Base-by-base conservation (phyloP, 176 grass and related monocot genomes). In the Carex myosuroides region DNA sequence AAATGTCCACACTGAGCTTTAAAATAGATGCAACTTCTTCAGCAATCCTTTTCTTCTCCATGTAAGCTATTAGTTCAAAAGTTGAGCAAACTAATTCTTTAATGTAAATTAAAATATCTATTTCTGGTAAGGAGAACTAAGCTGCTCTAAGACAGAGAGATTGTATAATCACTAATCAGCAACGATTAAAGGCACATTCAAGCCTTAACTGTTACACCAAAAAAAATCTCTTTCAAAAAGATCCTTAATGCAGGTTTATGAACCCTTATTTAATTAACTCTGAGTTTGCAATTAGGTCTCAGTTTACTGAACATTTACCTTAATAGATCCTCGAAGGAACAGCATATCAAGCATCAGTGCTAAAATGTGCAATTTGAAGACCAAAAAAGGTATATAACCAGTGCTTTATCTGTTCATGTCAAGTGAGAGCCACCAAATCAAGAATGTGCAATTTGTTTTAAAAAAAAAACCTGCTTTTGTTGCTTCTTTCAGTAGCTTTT, bases 1-100 rank as follows among this genome's bases (percentile, higher is more conserved):
- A 85, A 22, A 98, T 91, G 64, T 92, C 89, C 55, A 97, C 88
- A 29, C 84, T 97, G 53, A 94, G 74, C 85, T 97, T 97, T 76
- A 93, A 81, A 89, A 94, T 82, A 3, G 94, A 92, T 18, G 89
- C 94, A 85, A 97, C 94, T 77, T 94, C 86, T 80, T 97, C 72
- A 46, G 94, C 94, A 86, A 94, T 87, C 88, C 82, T 94, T 86
- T 90, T 89, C 64, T 95, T 98, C 88, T 98, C 91, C 79, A 84
- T 82, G 0, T 89, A 90, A 87, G 92, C 95, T 98, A 63, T 84
- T 59, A 83, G 57, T 69, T 55, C 60, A 79, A 7, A 87, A 61
- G 22, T 68, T 77, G 67, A 65, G 69, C 24, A 33, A 57, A 82
- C 35, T 6, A 70, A 32, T 74, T 14, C 46, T 8, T 41, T 37